Evolutionary conservation across 805 yeast species (phyloP), one percentile per base, ranked within the genome.

Genomic region (Kuraishia piskuri): DNA sequence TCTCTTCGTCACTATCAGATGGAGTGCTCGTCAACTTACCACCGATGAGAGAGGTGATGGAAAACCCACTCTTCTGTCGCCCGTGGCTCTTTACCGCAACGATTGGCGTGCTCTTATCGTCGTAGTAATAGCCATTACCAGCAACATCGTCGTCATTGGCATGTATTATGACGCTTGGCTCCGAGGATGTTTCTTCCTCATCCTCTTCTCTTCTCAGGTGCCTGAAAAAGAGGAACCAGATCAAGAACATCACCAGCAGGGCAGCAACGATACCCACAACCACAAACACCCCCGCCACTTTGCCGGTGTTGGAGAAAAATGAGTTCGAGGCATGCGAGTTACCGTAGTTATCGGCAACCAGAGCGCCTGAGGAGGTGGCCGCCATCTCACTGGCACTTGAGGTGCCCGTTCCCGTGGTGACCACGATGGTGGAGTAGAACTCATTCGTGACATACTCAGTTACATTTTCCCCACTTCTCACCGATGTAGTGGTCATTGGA

Each of bases 261-360:
- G 80, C 59, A 0, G 70, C 78, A 1, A 84, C 83, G 1, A 89
- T 60, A 1, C 91, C 96, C n/a, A 89, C 94, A 0, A 80, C 91
- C 1, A 86, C 81, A 68, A 89, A 89, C 0, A 90, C 86, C 2
- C 95, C 96, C 0, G 91, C 95, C 1, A 89, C 94, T 63, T 85
- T 86, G 0, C 92, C 95, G 49, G 79, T 80, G 50, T 80, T 71
- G 55, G 76, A 74, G 75, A 86, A 89, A 62, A 85, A 89, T 44
- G 57, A 51, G 14, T 12, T n/a, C 22, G 47, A 44, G 22, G 47
- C 47, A n/a, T 20, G 23, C 22, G 47, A 44, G 12, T 7, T 20
- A 20, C 9, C 23, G 47, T 44, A 22, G 22, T 22, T 44, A 20
- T 22, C 14, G 22, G 47, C 23, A 20, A 6, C 9, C 21, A 22